These are phyloP conservation scores for Rhizophagus prolifer DNA, from an alignment of 192 early-diverging fungal species.

Conservation along the genomic window DNA sequence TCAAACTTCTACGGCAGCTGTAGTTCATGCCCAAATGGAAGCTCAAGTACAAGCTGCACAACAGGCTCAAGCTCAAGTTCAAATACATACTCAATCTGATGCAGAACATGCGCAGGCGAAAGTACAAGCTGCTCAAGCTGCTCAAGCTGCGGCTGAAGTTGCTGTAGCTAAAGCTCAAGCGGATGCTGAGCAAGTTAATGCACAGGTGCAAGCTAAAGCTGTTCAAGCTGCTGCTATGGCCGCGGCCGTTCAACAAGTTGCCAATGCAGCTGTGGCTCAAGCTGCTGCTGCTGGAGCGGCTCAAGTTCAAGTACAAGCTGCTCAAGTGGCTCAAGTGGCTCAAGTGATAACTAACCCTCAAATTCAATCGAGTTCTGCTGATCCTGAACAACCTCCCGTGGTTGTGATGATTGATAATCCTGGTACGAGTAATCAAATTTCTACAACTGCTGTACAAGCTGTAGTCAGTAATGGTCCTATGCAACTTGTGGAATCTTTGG, in stretches of 20 bases:
- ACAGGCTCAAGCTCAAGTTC: background rate
- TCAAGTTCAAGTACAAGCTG: no score
- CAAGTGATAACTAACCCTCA: background rate
- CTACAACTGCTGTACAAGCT: background rate
- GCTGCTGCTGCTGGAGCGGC: no score
- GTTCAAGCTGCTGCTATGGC: background rate
- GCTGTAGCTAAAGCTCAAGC: conserved; percentile 19
- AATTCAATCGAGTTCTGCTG: background rate
- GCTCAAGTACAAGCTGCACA: conserved; percentile 1
- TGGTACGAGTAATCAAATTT: background rate
- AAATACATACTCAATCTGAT: background rate
- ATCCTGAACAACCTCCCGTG: background rate
- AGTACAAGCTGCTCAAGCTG: conserved; percentile 4
- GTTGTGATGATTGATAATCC: background rate
- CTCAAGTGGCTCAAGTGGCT: no score
- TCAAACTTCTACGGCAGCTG: background rate
- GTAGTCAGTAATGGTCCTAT: background rate
- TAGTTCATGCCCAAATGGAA: background rate
- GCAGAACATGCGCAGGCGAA: background rate
- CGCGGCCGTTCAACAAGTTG: no score
- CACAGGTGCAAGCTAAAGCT: background rate
- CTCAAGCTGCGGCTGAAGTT: background rate
- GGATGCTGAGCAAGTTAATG: background rate
- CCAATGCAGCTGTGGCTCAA: no score
- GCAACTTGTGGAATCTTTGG: background rate